Conservation (phyloP, 257 asterid species). For the Marsdenia floribunda region DNA sequence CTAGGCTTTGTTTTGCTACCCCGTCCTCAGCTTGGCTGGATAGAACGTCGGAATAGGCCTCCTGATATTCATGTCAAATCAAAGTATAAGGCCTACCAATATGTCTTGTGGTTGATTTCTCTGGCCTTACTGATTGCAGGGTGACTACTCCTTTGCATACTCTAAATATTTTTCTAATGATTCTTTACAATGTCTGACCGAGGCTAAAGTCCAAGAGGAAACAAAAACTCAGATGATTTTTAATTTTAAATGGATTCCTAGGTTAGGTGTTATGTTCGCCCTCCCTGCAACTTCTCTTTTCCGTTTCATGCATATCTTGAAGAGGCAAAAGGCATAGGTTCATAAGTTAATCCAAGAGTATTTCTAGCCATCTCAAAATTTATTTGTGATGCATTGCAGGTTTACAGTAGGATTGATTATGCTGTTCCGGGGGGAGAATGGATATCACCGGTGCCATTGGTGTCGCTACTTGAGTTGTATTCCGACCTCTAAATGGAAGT, state of each 20-base stretch:
- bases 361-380: background rate
- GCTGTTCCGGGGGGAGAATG: constrained; percentile 72
- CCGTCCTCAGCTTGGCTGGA: constrained; percentile 90
- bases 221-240: background rate
- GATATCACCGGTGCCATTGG: constrained; percentile 73
- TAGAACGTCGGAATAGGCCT: constrained; percentile 51
- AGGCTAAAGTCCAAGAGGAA: background rate
- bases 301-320: background rate
- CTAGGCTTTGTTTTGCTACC: constrained; percentile 80
- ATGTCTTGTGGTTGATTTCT: constrained; percentile 52
- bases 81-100: constrained; percentile 69
- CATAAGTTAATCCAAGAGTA: background rate
- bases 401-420: constrained; percentile 54
- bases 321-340: background rate
- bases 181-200: background rate
- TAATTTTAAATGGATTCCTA: background rate
- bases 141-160: constrained; percentile 27
- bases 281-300: too few species aligned
- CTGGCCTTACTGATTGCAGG: constrained; percentile 52
- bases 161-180: background rate
- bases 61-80: constrained; percentile 46
- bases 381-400: constrained; percentile 34
- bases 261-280: background rate
- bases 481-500: constrained; percentile 74
- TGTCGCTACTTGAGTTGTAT: constrained; percentile 71